These are phyloP conservation scores for Chrysoporthe deuterocubensis DNA, from an alignment of 2,329 filamentous ascomycete genomes.

Conservation along the genomic window DNA sequence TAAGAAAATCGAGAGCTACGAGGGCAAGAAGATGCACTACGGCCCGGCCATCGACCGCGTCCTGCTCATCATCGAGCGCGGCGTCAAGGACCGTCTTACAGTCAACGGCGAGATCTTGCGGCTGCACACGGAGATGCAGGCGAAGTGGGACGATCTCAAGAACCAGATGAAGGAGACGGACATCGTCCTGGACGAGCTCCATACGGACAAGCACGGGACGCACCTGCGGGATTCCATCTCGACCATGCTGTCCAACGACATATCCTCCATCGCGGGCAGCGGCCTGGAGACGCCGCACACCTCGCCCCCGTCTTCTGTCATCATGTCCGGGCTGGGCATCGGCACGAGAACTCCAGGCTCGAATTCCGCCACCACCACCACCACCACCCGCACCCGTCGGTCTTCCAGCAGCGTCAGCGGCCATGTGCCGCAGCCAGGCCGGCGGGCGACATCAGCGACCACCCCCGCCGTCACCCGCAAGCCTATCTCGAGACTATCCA, in stretches of 20 bases:
- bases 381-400: constrained; percentile 42
- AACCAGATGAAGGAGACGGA: constrained; percentile 80
- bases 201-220: constrained; percentile 65
- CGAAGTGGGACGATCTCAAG: constrained; percentile 79
- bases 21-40: constrained; percentile 93
- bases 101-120: constrained; percentile 95
- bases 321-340: constrained; percentile 59
- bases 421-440: constrained; percentile 49
- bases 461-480: constrained; percentile 47
- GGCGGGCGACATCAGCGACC: constrained; percentile 53
- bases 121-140: constrained; percentile 81
- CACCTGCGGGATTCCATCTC: constrained; percentile 91
- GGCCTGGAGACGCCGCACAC: constrained; percentile 72
- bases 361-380: constrained; percentile 47
- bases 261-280: constrained; percentile 68
- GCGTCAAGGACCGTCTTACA: constrained; percentile 92
- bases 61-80: constrained; percentile 89
- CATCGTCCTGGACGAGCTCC: constrained; percentile 72
- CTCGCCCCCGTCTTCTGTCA: constrained; percentile 64
- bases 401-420: constrained; percentile 51
- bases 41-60: constrained; percentile 91
- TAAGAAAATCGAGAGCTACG: constrained; percentile 91
- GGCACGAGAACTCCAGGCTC: constrained; percentile 33
- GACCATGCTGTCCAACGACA: constrained; percentile 84
- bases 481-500: constrained; percentile 50